phyloP scores from a whole-genome alignment of 345 rosid genomes.

The Litchi chinensis region DNA sequence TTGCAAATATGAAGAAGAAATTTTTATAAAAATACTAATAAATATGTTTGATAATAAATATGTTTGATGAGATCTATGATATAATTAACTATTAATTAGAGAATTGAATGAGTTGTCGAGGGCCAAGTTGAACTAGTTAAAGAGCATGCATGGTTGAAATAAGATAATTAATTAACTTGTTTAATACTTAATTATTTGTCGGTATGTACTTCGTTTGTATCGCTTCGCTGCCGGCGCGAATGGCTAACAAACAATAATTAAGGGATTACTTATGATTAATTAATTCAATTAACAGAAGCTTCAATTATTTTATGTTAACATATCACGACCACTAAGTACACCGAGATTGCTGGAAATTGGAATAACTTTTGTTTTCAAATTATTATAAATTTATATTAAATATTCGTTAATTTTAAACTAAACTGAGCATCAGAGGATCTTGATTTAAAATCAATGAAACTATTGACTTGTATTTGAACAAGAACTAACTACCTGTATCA shows the following conservation, averaged over 20 bases:
- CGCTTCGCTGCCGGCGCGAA: conserved; percentile 34
- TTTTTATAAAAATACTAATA: too few relatives aligned
- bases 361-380: conserved; percentile 15
- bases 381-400: not conserved
- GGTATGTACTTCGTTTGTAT: conserved; percentile 29
- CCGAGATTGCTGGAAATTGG: conserved; percentile 17
- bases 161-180: conserved; percentile 7
- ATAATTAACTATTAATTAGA: not conserved
- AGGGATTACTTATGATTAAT: conserved; percentile 11
- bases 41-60: too few relatives aligned
- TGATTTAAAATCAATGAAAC: conserved; percentile 43
- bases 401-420: too few relatives aligned
- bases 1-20: too few relatives aligned
- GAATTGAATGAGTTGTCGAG: not conserved
- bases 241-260: conserved; percentile 29
- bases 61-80: too few relatives aligned
- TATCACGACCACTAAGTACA: not conserved
- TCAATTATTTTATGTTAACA: not conserved
- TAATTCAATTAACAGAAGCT: not conserved
- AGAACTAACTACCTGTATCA: conserved; percentile 8
- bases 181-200: conserved; percentile 22
- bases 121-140: conserved; percentile 17
- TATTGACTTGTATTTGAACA: conserved; percentile 40
- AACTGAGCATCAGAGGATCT: conserved; percentile 18
- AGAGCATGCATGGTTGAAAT: not conserved